These are phyloP conservation scores for Cercospora zeae-maydis DNA, from an alignment of 2,329 filamentous ascomycete species.

Conservation along the genomic window DNA sequence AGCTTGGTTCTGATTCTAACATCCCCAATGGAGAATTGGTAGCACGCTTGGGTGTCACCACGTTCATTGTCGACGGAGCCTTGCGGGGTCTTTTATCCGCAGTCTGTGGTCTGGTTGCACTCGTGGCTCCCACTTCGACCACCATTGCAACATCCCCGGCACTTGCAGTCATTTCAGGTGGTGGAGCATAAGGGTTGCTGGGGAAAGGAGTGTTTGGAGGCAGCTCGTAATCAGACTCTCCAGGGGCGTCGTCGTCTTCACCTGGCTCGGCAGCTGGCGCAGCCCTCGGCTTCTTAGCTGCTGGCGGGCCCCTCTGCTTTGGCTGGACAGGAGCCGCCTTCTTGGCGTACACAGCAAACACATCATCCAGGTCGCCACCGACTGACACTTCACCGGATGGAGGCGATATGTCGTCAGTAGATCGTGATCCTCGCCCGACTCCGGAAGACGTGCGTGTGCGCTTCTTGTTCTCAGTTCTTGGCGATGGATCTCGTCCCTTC, in stretches of 20 bases:
- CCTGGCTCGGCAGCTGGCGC: not conserved
- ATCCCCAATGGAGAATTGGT: not conserved
- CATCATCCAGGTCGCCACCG: not conserved
- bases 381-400: not conserved
- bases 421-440: not conserved
- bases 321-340: not conserved
- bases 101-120: not conserved
- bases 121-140: not conserved
- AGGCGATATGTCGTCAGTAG: not conserved
- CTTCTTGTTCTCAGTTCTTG: not conserved
- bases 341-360: not conserved
- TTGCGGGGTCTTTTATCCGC: not conserved
- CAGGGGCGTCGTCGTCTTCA: not conserved
- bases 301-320: conserved; percentile 1
- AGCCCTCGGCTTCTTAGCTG: conserved; percentile 1
- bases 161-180: not conserved
- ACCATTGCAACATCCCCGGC: not conserved
- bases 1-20: not conserved
- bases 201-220: not conserved
- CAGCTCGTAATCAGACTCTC: not conserved
- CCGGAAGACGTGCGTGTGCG: not conserved
- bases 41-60: not conserved
- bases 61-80: not conserved
- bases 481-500: not conserved
- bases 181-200: not conserved